These are phyloP conservation scores for Phyllosticta citribraziliensis DNA, from an alignment of 2,329 filamentous ascomycete genomes.

Conservation along the genomic window DNA sequence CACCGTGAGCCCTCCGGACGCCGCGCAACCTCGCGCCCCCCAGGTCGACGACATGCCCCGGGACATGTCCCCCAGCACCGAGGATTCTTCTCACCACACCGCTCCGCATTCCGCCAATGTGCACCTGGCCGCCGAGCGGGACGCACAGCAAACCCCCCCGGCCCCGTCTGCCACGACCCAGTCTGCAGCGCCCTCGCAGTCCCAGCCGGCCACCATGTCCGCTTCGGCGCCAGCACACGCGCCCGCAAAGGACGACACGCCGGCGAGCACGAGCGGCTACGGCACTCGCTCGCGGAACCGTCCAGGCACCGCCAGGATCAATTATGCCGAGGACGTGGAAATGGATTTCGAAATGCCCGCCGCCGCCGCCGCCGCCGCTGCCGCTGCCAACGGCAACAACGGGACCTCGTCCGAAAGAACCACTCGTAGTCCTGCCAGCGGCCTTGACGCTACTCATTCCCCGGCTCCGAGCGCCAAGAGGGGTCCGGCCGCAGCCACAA, in stretches of 20 bases:
- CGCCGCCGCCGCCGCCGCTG: slow-evolving; percentile 12
- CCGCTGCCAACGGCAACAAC: slow-evolving; percentile 47
- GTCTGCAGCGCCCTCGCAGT: slow-evolving; percentile 21
- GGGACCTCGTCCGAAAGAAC: slow-evolving; percentile 36
- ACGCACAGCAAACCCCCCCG: slow-evolving; percentile 3
- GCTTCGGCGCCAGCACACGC: slow-evolving; percentile 20
- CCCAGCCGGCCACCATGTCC: slow-evolving; percentile 20
- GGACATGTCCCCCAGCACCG: slow-evolving; percentile 19
- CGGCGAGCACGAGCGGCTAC: slow-evolving; percentile 53
- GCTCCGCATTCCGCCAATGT: slow-evolving; percentile 26
- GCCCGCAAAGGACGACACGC: slow-evolving; percentile 20
- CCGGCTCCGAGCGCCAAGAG: slow-evolving; percentile 26
- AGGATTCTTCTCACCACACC: slow-evolving; percentile 19
- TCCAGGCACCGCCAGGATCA: slow-evolving; percentile 67
- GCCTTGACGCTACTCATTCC: slow-evolving; percentile 22
- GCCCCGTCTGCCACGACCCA: slow-evolving; percentile 18
- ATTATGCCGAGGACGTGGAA: slow-evolving; percentile 94
- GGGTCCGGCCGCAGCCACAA: slow-evolving; percentile 25
- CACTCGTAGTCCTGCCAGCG: slow-evolving; percentile 24
- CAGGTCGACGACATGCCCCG: slow-evolving; percentile 15
- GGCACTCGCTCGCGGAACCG: slow-evolving; percentile 91
- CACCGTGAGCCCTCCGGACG: slow-evolving; percentile 20
- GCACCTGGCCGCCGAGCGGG: slow-evolving; percentile 15
- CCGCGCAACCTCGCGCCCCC: slow-evolving; percentile 19
- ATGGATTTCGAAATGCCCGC: slow-evolving; percentile 67